Evolutionary conservation across 257 asterid species (phyloP).

Genomic region (Gentiana dahurica): DNA sequence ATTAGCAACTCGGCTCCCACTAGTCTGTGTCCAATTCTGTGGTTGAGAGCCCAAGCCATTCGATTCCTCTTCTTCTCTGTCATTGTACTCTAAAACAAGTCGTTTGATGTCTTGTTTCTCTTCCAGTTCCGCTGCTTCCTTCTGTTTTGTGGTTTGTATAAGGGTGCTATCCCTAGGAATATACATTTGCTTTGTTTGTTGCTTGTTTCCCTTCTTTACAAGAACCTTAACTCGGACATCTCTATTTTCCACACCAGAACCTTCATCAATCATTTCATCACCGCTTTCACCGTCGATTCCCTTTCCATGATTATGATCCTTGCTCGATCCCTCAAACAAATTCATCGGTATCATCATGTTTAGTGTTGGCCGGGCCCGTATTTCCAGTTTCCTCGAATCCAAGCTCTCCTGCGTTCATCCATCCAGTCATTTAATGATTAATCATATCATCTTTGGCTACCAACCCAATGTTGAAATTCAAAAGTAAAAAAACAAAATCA

Average conservation of each 20-base stretch:
- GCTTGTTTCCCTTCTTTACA: constrained; percentile 92
- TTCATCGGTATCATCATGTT: constrained; percentile 95
- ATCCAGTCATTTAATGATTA: not conserved
- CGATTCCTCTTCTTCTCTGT: constrained; percentile 94
- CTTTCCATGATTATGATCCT: constrained; percentile 56
- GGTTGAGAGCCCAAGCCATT: constrained; percentile 53
- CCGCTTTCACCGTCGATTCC: constrained; percentile 79
- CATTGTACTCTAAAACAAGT: constrained; percentile 84
- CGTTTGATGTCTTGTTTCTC: constrained; percentile 95
- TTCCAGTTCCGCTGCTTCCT: constrained; percentile 98
- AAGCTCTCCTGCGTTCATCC: constrained; percentile 57
- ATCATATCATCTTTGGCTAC: not conserved
- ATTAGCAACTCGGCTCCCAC: constrained; percentile 50
- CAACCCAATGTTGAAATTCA: not conserved
- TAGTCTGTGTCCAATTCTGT: constrained; percentile 43
- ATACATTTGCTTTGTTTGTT: constrained; percentile 80
- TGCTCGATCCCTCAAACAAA: constrained; percentile 64
- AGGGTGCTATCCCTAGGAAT: constrained; percentile 88
- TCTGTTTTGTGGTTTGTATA: constrained; percentile 90
- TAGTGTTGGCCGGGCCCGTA: constrained; percentile 78
- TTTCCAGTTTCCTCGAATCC: constrained; percentile 89
- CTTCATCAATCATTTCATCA: constrained; percentile 75
- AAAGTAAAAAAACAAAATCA: not conserved
- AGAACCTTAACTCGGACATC: constrained; percentile 88
- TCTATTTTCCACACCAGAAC: constrained; percentile 54